Evolutionary conservation across 805 yeast genomes (phyloP).

Genomic region (Starmera dryadoides): DNA sequence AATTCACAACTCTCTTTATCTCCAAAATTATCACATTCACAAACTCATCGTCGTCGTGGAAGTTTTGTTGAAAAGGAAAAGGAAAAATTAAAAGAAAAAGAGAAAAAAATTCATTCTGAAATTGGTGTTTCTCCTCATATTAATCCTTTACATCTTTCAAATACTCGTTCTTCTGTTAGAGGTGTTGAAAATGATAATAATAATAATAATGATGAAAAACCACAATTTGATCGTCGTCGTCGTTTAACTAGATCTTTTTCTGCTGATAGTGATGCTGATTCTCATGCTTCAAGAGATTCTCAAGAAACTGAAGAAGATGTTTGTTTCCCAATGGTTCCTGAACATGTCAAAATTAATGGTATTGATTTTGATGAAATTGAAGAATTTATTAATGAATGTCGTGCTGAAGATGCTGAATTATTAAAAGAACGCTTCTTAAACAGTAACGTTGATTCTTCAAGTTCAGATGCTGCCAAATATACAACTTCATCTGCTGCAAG

Average conservation of each 20-base stretch:
- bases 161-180: slow-evolving; percentile 17
- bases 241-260: slow-evolving; percentile 24
- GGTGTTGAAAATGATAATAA: no score
- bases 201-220: slow-evolving; percentile 6
- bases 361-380: slow-evolving; percentile 90
- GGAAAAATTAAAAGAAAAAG: no score
- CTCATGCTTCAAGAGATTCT: slow-evolving; percentile 68
- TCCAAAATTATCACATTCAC: slow-evolving; percentile 18
- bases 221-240: slow-evolving; percentile 22
- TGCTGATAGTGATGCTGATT: slow-evolving; percentile 58
- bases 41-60: slow-evolving; percentile 2
- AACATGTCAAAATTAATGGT: slow-evolving; percentile 57
- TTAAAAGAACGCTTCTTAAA: slow-evolving; percentile 11
- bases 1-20: no score
- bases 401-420: slow-evolving; percentile 36
- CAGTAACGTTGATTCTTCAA: slow-evolving; percentile 21
- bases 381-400: slow-evolving; percentile 61
- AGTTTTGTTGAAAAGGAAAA: slow-evolving; percentile 5
- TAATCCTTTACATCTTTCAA: slow-evolving; percentile 14
- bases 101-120: slow-evolving; percentile 15
- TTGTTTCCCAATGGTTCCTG: slow-evolving; percentile 86
- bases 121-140: slow-evolving; percentile 14
- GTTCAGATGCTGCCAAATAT: slow-evolving; percentile 26
- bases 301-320: slow-evolving; percentile 97
- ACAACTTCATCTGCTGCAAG: slow-evolving; percentile 43